Conservation (phyloP, 192 early-diverging fungal species). For the Gamsiella multidivaricata region DNA sequence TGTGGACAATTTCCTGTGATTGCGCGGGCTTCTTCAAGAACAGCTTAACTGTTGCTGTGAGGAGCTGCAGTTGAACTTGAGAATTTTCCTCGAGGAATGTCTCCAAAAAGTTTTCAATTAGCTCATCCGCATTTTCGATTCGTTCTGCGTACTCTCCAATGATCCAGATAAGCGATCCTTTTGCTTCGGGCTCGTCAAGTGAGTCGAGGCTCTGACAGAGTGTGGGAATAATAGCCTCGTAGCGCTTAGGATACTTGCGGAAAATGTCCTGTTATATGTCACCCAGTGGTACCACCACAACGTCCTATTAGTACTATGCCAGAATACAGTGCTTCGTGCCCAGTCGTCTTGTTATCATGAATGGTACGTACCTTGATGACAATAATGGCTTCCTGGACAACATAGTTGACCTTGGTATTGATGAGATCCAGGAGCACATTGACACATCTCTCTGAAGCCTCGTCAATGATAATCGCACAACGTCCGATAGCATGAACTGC, state of each 20-base stretch:
- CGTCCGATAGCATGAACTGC: conserved; percentile 91
- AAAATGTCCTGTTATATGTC: conserved; percentile 91
- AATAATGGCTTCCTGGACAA: conserved; percentile 92
- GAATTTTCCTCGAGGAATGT: conserved; percentile 88
- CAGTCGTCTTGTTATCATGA: background rate
- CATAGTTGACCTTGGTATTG: conserved; percentile 88
- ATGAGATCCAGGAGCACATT: conserved; percentile 91
- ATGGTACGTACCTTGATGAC: conserved; percentile 89
- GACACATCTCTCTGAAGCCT: conserved; percentile 87
- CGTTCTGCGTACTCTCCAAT: conserved; percentile 95
- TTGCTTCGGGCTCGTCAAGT: conserved; percentile 91
- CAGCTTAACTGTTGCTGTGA: conserved; percentile 92
- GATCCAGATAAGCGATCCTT: conserved; percentile 94
- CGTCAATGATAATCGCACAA: conserved; percentile 92
- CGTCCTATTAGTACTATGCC: no score
- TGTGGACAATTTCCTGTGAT: conserved; percentile 88
- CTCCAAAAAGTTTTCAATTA: conserved; percentile 84
- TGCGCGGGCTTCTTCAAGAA: conserved; percentile 92
- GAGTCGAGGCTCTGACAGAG: conserved; percentile 92
- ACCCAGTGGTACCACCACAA: background rate
- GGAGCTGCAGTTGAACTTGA: conserved; percentile 90
- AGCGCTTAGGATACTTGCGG: conserved; percentile 91
- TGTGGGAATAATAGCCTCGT: conserved; percentile 85
- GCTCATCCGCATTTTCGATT: conserved; percentile 83
- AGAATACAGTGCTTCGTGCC: no score